A percentile compares a stretch with the other conserved stretches of the same genome.
phyloP scores from a whole-genome alignment of 2,329 filamentous ascomycete species.

The Ophiostoma pallidulum region DNA sequence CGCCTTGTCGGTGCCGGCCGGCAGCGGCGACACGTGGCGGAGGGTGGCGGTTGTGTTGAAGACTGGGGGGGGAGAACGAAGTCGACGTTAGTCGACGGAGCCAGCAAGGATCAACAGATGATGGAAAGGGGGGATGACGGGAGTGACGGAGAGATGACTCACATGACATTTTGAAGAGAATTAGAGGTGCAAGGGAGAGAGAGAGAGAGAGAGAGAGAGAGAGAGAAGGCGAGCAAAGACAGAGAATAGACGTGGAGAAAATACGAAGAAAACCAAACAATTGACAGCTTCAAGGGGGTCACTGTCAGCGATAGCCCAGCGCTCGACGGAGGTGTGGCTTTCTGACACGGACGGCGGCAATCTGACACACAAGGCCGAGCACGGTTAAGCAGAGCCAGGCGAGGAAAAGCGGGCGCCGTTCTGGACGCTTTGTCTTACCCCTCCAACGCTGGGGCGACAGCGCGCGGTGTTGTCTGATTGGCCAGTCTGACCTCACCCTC shows the following conservation, averaged over 20 bases:
- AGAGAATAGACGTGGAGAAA: too few species aligned
- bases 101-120: not conserved
- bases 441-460: not conserved
- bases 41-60: conserved; percentile 36
- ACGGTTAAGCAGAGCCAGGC: too few species aligned
- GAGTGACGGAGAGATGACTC: not conserved
- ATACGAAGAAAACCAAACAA: too few species aligned
- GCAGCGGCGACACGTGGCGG: conserved; percentile 34
- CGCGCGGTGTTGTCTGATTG: conserved; percentile 3
- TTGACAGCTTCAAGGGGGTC: too few species aligned
- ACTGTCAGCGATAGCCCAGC: too few species aligned
- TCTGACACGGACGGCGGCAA: too few species aligned
- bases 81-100: not conserved
- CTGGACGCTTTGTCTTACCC: not conserved
- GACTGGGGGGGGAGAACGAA: conserved; percentile 8
- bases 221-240: not conserved
- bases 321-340: too few species aligned
- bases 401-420: too few species aligned
- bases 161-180: not conserved
- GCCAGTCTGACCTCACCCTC: not conserved
- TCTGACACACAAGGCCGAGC: too few species aligned
- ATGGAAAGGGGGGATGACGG: not conserved
- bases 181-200: not conserved
- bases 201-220: not conserved
- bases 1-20: conserved; percentile 26